A percentile compares a stretch with the other conserved stretches of the same genome.
These are phyloP conservation scores for Potentilla sterilis DNA, from an alignment of 306 rosid genomes.

Conservation along the genomic window DNA sequence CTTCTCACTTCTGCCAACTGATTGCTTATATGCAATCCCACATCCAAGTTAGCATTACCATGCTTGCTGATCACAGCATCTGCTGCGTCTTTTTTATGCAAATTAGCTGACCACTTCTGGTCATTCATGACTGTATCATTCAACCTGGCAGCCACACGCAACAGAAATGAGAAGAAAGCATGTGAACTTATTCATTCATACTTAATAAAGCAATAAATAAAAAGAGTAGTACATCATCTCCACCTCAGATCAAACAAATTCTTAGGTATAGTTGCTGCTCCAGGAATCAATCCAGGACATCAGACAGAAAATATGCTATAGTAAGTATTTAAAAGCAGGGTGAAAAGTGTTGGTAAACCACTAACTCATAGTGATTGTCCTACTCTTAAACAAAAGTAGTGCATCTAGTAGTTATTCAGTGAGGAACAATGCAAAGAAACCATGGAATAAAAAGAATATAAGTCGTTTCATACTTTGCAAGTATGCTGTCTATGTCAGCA, in stretches of 20 bases:
- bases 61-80: slow-evolving; percentile 13
- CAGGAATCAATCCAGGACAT: not conserved
- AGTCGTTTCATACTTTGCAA: slow-evolving; percentile 24
- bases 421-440: not conserved
- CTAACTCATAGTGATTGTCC: not conserved
- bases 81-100: not conserved
- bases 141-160: slow-evolving; percentile 20
- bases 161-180: not conserved
- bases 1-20: slow-evolving; percentile 15
- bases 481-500: not conserved
- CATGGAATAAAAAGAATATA: not conserved
- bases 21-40: not conserved
- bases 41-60: not conserved
- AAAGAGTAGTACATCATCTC: not conserved
- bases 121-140: slow-evolving; percentile 14
- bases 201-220: not conserved
- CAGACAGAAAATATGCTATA: not conserved
- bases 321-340: not conserved
- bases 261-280: not conserved
- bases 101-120: slow-evolving; percentile 17
- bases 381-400: not conserved
- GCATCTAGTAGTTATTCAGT: not conserved
- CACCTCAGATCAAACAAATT: not conserved
- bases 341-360: not conserved
- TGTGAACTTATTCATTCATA: not conserved